Evolutionary conservation across 352 stramenopile species (phyloP).

Genomic region (Pythium monospermum): DNA sequence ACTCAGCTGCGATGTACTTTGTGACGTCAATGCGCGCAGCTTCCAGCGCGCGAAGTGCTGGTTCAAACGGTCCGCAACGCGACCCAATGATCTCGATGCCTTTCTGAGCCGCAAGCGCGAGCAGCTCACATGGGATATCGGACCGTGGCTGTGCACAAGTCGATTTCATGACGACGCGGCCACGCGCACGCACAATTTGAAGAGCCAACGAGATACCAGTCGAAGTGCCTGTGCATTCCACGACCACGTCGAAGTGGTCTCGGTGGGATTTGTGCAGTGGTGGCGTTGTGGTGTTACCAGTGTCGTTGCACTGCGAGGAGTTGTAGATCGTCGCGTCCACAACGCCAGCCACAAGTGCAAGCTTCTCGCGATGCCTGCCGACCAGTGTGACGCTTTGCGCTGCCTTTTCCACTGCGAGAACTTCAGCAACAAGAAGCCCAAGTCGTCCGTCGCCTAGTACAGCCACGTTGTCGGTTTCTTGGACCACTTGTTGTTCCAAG

Average conservation of each 20-base stretch:
- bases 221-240: constrained; percentile 60
- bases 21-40: constrained; percentile 48
- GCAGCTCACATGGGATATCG: constrained; percentile 1
- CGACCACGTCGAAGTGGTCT: constrained; percentile 48
- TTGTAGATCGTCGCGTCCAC: constrained; percentile 27
- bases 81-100: constrained; percentile 50
- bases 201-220: constrained; percentile 36
- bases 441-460: constrained; percentile 76
- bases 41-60: constrained; percentile 47
- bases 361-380: constrained; percentile 53
- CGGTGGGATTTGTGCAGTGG: constrained; percentile 5
- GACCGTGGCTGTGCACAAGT: constrained; percentile 15
- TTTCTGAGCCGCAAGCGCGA: constrained; percentile 24
- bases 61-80: constrained; percentile 57
- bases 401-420: constrained; percentile 26
- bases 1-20: constrained; percentile 62
- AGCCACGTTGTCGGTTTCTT: constrained; percentile 38
- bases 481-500: constrained; percentile 53
- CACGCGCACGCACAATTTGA: constrained; percentile 27
- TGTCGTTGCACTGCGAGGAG: constrained; percentile 1
- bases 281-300: neutral
- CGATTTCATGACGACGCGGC: constrained; percentile 25
- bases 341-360: constrained; percentile 44
- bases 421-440: constrained; percentile 64
- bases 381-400: constrained; percentile 27